phyloP scores from a whole-genome alignment of 2,329 filamentous ascomycete genomes.

The Aspergillus ochraceus region DNA sequence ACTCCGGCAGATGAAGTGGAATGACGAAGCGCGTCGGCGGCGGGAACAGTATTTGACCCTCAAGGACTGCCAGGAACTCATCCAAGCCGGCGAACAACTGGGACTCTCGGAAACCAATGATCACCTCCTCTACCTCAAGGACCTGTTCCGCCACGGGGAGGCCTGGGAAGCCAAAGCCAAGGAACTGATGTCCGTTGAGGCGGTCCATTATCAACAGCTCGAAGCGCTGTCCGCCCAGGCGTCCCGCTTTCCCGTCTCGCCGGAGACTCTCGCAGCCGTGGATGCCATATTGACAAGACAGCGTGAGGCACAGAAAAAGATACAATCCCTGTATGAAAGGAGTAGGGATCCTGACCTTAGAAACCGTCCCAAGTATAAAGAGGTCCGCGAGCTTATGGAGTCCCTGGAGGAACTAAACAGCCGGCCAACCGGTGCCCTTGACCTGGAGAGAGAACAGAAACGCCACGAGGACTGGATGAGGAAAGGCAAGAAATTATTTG shows the following conservation, averaged over 20 bases:
- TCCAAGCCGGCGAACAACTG: constrained; percentile 74
- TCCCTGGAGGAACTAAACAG: constrained; percentile 86
- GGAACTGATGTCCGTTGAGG: constrained; percentile 87
- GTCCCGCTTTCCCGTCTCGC: constrained; percentile 73
- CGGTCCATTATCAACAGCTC: constrained; percentile 90
- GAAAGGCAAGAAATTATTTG: constrained; percentile 94
- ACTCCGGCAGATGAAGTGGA: constrained; percentile 86
- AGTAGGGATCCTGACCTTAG: constrained; percentile 73
- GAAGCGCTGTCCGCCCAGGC: constrained; percentile 89
- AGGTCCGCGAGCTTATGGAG: constrained; percentile 88
- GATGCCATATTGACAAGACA: constrained; percentile 95
- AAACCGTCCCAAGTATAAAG: constrained; percentile 80
- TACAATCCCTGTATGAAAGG: constrained; percentile 75
- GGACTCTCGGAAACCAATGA: constrained; percentile 79
- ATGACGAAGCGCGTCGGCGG: constrained; percentile 70
- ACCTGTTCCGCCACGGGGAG: constrained; percentile 74
- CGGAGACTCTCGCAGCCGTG: constrained; percentile 76
- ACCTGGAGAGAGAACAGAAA: constrained; percentile 91
- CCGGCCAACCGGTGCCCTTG: constrained; percentile 85
- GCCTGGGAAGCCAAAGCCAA: constrained; percentile 91
- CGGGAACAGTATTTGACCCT: constrained; percentile 69
- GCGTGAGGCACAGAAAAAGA: constrained; percentile 86
- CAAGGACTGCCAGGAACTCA: constrained; percentile 74
- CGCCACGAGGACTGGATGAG: constrained; percentile 99
- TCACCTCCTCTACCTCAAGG: constrained; percentile 71